Base-by-base conservation (phyloP, 2,329 filamentous ascomycete species). In the Fusarium multiceps region DNA sequence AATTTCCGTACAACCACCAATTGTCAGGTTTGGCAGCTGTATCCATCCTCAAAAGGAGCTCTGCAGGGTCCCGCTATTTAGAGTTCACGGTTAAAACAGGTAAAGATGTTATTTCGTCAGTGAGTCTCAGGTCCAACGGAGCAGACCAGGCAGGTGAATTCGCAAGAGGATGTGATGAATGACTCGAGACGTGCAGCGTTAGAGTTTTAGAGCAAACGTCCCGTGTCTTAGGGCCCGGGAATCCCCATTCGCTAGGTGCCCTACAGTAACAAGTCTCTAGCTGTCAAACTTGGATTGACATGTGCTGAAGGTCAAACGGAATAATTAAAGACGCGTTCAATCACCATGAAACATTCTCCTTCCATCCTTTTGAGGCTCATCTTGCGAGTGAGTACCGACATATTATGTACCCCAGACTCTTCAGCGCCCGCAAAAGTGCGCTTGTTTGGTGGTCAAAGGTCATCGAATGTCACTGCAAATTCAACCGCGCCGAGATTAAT, bases 31-130 rank as follows among this genome's bases (percentile, higher is more conserved):
- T 10, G 42, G 55, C n/a, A 55, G 30, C 45, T 51, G 40, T 4
- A 37, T 41, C 56, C 63, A 50, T 49, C 59, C 50, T 23, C 37
- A n/a, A 18, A 32, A 45, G 20, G 43, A 28, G 34, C 18, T n/a
- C 18, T n/a, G 59, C 21, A 45, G 21, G 51, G 59, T 5, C 27
- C 60, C 61, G 27, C 20, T 53, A 11, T 60, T 66, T 61, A 66
- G 55, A 66, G 61, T 66, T 60, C 54, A 7, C 11, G 20, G 37
- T 23, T 37, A 37, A 51, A 20, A 18, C 32, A 21, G 42, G 20
- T 37, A 48, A 55, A 25, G 5, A 27, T 55, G 45, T 13, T 27
- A 20, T n/a, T 21, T 21, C 12, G 12, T 28, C 40, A 4, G 9
- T 27, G 8, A n/a, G 16, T 37, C 40, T 53, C 27, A 56, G 41